phyloP scores from a whole-genome alignment of 2,329 filamentous ascomycete genomes.

The Xylaria sp. region DNA sequence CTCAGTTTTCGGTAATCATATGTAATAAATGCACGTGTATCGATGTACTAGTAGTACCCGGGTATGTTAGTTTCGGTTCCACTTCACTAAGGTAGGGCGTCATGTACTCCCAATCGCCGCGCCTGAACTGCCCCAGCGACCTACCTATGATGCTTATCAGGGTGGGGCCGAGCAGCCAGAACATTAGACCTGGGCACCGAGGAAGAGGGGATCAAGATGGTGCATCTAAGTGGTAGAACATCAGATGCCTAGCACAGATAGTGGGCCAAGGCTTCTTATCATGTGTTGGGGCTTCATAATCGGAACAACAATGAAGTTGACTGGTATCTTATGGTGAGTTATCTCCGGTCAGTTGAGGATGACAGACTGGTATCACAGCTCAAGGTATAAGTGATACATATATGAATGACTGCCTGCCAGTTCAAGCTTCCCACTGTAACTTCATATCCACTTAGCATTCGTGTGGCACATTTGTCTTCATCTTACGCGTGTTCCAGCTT shows the following conservation, averaged over 20 bases:
- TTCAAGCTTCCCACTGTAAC: not conserved
- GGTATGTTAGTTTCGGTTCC: no score
- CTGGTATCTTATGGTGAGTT: conserved; percentile 27
- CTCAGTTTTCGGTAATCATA: no score
- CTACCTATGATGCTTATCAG: conserved; percentile 36
- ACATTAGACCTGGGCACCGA: conserved; percentile 33
- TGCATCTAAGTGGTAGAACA: not conserved
- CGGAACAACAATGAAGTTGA: conserved; percentile 39
- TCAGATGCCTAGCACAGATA: not conserved
- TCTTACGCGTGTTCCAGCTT: not conserved
- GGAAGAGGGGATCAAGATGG: not conserved
- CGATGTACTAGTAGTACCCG: no score
- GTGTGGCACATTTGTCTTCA: not conserved
- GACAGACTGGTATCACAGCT: not conserved
- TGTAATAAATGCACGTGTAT: no score
- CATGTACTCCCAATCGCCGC: conserved; percentile 8
- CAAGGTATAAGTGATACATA: conserved; percentile 12
- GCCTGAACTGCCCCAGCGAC: not conserved
- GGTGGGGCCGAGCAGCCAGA: conserved; percentile 26
- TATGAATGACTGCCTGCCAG: not conserved
- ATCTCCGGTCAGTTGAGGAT: conserved; percentile 30
- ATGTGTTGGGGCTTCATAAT: conserved; percentile 40
- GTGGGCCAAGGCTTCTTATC: conserved; percentile 41
- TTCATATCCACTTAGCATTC: not conserved
- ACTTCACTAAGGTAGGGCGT: not conserved